A percentile compares a stretch with the other conserved stretches of the same genome.
These are phyloP conservation scores for Phlebopus sp. DNA, from an alignment of 1,284 basidiomycete species.

Conservation along the genomic window DNA sequence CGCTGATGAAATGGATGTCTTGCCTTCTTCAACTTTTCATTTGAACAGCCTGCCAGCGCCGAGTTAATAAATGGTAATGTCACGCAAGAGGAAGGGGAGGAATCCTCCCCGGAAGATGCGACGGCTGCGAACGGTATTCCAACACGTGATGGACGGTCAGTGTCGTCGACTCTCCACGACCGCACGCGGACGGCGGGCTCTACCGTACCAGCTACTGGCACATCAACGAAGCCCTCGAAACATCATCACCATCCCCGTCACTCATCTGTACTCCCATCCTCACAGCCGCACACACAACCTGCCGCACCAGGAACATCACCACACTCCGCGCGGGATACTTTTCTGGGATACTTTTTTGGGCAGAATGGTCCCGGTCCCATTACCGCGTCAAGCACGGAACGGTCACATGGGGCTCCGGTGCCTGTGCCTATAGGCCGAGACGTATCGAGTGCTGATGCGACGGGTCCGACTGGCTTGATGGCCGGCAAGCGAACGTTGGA, in stretches of 20 bases:
- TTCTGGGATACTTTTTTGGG: constrained; percentile 95
- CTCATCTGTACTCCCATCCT: constrained; percentile 26
- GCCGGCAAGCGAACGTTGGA: constrained; percentile 66
- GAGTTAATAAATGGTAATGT: constrained; percentile 55
- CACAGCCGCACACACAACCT: constrained; percentile 28
- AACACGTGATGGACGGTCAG: constrained; percentile 65
- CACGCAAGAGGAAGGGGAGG: constrained; percentile 57
- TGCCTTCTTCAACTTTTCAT: constrained; percentile 8
- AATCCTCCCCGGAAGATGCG: constrained; percentile 52
- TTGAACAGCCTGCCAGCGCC: constrained; percentile 49
- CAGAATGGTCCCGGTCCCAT: constrained; percentile 73
- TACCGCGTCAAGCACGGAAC: constrained; percentile 47
- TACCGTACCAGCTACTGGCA: constrained; percentile 20
- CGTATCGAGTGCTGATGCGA: constrained; percentile 49
- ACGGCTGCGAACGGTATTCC: constrained; percentile 50
- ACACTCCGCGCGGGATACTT: constrained; percentile 76
- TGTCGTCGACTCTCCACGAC: constrained; percentile 80
- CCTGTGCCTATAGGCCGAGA: constrained; percentile 58
- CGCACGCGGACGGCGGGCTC: constrained; percentile 48
- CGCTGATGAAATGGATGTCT: constrained; percentile 8
- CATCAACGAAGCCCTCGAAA: constrained; percentile 37
- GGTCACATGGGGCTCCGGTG: constrained; percentile 18
- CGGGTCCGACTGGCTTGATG: constrained; percentile 57
- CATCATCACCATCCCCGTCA: constrained; percentile 34
- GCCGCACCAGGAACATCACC: constrained; percentile 40